Percentiles rank a stretch among this genome's conserved stretches.
These are phyloP conservation scores for Scutellaria barbata DNA, from an alignment of 257 asterid genomes.

Conservation along the genomic window DNA sequence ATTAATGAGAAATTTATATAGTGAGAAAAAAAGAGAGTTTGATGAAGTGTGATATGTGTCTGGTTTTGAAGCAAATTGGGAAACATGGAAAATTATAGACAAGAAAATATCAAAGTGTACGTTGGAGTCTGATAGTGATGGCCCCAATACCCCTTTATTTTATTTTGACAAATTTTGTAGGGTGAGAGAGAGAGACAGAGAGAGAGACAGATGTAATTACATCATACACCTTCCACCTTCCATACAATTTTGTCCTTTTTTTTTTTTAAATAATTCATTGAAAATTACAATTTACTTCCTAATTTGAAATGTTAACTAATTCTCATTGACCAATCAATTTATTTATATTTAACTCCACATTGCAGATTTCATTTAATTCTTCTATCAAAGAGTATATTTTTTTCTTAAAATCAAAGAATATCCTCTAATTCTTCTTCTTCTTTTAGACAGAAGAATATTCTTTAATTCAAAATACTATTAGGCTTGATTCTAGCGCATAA, in stretches of 20 bases:
- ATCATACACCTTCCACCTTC: conserved; percentile 22
- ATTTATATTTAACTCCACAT: conserved; percentile 4
- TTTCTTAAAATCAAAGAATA: too few species aligned
- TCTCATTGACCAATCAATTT: conserved; percentile 29
- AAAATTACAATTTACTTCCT: not conserved
- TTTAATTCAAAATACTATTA: too few species aligned
- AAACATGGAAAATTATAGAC: conserved; percentile 41
- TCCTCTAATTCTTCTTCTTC: too few species aligned
- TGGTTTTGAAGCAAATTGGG: conserved; percentile 37
- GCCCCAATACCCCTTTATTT: not conserved
- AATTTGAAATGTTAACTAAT: not conserved
- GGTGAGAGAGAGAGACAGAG: not conserved
- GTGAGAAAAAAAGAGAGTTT: conserved; percentile 31
- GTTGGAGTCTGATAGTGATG: conserved; percentile 47
- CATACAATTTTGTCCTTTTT: conserved; percentile 14
- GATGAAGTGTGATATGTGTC: conserved; percentile 47
- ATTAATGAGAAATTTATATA: conserved; percentile 33
- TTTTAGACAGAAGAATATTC: too few species aligned
- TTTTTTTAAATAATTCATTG: not conserved
- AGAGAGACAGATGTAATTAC: not conserved
- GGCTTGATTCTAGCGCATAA: too few species aligned
- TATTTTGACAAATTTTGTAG: conserved; percentile 19
- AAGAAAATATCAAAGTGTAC: conserved; percentile 46
- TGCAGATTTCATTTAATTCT: not conserved
- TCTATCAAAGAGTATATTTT: not conserved